Percentiles rank a stretch among this genome's conserved stretches.
phyloP scores from a whole-genome alignment of 2,329 filamentous ascomycete species.

The Colletotrichum tanaceti region DNA sequence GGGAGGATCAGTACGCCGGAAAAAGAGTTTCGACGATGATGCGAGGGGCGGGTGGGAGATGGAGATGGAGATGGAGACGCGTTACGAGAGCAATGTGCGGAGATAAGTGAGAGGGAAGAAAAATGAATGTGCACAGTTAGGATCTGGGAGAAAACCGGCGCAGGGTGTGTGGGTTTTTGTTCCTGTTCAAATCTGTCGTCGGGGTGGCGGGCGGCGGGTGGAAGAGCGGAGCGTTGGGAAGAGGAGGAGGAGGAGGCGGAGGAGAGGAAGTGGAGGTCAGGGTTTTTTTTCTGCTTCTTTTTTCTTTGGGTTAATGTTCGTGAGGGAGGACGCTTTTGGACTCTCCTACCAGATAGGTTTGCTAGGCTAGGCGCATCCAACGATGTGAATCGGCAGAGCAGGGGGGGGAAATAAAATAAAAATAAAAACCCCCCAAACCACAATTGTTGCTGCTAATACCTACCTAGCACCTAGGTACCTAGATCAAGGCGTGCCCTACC shows the following conservation, averaged over 20 bases:
- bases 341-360: neutral
- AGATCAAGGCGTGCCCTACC: no score
- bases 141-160: slow-evolving; percentile 38
- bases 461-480: no score
- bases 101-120: slow-evolving; percentile 32
- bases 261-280: slow-evolving; percentile 21
- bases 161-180: slow-evolving; percentile 34
- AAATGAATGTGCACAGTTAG: slow-evolving; percentile 38
- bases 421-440: slow-evolving; percentile 22
- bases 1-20: slow-evolving; percentile 22
- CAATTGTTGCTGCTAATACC: slow-evolving; percentile 24
- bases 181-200: slow-evolving; percentile 35
- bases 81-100: slow-evolving; percentile 36
- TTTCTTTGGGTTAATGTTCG: slow-evolving; percentile 30
- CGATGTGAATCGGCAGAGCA: slow-evolving; percentile 18
- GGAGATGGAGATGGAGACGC: slow-evolving; percentile 35
- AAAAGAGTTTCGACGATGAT: slow-evolving; percentile 39
- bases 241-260: slow-evolving; percentile 14
- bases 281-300: slow-evolving; percentile 24
- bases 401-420: slow-evolving; percentile 7
- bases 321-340: slow-evolving; percentile 26
- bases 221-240: slow-evolving; percentile 26
- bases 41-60: slow-evolving; percentile 33
- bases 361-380: slow-evolving; percentile 23
- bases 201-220: slow-evolving; percentile 9